Percentiles rank a stretch among this genome's conserved stretches.
phyloP scores from a whole-genome alignment of 306 rosid genomes.

The Trifolium fragiferum region DNA sequence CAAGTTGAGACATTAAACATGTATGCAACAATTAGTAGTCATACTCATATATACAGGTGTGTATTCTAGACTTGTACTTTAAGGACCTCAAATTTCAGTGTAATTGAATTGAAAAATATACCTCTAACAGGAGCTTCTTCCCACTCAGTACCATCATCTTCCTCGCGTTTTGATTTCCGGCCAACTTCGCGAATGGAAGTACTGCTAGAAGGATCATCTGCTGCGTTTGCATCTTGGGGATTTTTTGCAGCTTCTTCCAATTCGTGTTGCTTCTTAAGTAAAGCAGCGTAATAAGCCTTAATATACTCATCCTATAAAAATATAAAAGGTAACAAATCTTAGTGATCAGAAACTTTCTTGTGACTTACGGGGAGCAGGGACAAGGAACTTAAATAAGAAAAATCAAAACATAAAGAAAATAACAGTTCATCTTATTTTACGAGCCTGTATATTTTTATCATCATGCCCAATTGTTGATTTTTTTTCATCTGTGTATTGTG shows the following conservation, averaged over 20 bases:
- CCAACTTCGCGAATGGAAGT: conserved; percentile 71
- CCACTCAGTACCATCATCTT: conserved; percentile 74
- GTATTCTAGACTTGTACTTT: conserved; percentile 21
- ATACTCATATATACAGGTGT: conserved; percentile 16
- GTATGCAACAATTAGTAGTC: conserved; percentile 29
- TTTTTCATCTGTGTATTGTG: conserved; percentile 67
- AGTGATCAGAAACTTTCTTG: background rate
- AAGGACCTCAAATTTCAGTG: conserved; percentile 13
- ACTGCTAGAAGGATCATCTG: conserved; percentile 49
- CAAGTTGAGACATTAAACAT: background rate
- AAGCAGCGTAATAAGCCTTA: conserved; percentile 88
- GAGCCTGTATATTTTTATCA: conserved; percentile 64
- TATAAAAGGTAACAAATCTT: conserved; percentile 23
- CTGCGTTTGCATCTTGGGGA: conserved; percentile 39
- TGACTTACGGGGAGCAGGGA: conserved; percentile 13
- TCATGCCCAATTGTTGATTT: conserved; percentile 57
- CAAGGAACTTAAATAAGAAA: conserved; percentile 6
- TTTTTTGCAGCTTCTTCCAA: conserved; percentile 65
- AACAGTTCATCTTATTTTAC: conserved; percentile 39
- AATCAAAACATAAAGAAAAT: conserved; percentile 23
- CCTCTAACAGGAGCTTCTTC: conserved; percentile 81
- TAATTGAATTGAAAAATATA: conserved; percentile 39
- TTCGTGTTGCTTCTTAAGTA: conserved; percentile 74
- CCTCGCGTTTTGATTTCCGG: conserved; percentile 70
- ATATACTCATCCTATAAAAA: conserved; percentile 78